These are phyloP conservation scores for Lasiodiplodia citricola DNA, from an alignment of 2,329 filamentous ascomycete species.

Conservation along the genomic window DNA sequence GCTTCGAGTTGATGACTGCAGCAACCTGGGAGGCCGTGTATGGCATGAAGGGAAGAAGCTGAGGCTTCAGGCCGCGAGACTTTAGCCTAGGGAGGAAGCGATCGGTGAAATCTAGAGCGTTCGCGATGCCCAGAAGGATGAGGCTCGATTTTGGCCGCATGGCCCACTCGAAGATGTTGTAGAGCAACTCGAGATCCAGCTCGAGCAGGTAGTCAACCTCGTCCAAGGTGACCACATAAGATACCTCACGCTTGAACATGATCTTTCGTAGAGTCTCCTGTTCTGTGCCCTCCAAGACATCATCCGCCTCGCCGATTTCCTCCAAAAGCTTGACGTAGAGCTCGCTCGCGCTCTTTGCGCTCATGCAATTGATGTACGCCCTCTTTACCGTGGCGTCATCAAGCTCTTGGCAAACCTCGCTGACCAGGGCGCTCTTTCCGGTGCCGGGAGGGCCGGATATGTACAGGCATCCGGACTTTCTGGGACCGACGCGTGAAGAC, in stretches of 20 bases:
- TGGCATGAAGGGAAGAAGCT: conserved; percentile 87
- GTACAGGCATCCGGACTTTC: conserved; percentile 82
- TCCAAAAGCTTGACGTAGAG: conserved; percentile 81
- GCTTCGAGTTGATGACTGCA: conserved; percentile 80
- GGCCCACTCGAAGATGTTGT: conserved; percentile 97
- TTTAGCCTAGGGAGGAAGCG: conserved; percentile 93
- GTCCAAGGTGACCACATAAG: conserved; percentile 87
- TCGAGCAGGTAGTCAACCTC: conserved; percentile 95
- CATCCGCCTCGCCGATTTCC: conserved; percentile 65
- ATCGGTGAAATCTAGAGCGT: conserved; percentile 93
- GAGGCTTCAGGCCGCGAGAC: conserved; percentile 87
- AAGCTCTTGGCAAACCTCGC: conserved; percentile 72
- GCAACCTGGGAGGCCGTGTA: conserved; percentile 90
- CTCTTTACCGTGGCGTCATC: conserved; percentile 63
- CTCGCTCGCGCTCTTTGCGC: conserved; percentile 85
- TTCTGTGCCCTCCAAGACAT: conserved; percentile 69
- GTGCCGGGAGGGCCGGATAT: conserved; percentile 95
- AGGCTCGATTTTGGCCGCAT: conserved; percentile 79
- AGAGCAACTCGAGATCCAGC: conserved; percentile 85
- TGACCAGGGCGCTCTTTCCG: conserved; percentile 93
- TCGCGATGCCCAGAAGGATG: conserved; percentile 89
- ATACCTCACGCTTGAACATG: conserved; percentile 66
- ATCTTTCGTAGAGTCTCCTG: conserved; percentile 70
- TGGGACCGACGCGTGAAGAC: conserved; percentile 63
- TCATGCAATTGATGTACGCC: conserved; percentile 95